phyloP scores from a whole-genome alignment of 169 alveolate species.

The Babesia sp. region DNA sequence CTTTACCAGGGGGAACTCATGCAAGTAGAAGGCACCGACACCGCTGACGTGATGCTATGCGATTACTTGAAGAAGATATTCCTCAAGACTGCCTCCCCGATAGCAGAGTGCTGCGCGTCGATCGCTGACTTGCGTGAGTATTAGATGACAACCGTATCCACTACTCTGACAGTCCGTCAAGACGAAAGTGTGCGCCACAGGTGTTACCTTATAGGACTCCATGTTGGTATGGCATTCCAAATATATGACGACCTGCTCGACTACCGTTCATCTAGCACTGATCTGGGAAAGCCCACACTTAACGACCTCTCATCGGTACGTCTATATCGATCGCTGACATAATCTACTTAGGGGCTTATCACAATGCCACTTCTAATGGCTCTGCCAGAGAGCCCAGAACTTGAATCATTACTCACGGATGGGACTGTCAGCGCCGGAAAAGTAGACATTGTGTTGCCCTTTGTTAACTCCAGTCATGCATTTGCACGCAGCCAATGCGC shows the following conservation, averaged over 20 bases:
- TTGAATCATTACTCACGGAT: not conserved
- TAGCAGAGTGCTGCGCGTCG: conserved; percentile 64
- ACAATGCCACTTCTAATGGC: conserved; percentile 42
- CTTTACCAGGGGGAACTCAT: conserved; percentile 67
- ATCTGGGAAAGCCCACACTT: conserved; percentile 81
- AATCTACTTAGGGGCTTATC: conserved; percentile 24
- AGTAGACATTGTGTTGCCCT: conserved; percentile 12
- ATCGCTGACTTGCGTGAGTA: conserved; percentile 38
- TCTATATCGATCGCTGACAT: not conserved
- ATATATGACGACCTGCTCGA: conserved; percentile 85
- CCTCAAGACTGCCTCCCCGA: conserved; percentile 76
- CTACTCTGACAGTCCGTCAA: conserved; percentile 11
- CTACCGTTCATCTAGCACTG: conserved; percentile 54
- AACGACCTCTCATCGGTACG: conserved; percentile 74
- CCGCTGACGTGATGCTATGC: conserved; percentile 21
- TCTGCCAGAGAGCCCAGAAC: conserved; percentile 20
- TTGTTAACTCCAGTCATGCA: not conserved
- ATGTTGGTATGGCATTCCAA: conserved; percentile 87
- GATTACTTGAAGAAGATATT: conserved; percentile 69
- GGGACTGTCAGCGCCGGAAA: conserved; percentile 5
- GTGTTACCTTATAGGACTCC: conserved; percentile 80
- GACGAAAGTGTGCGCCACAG: conserved; percentile 52
- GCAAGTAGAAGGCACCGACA: conserved; percentile 1
- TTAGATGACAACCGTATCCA: not conserved
- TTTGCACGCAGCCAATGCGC: conserved; percentile 37